These are phyloP conservation scores for Elymus sibiricus DNA, from an alignment of 176 grass and related monocot genomes.

Conservation along the genomic window DNA sequence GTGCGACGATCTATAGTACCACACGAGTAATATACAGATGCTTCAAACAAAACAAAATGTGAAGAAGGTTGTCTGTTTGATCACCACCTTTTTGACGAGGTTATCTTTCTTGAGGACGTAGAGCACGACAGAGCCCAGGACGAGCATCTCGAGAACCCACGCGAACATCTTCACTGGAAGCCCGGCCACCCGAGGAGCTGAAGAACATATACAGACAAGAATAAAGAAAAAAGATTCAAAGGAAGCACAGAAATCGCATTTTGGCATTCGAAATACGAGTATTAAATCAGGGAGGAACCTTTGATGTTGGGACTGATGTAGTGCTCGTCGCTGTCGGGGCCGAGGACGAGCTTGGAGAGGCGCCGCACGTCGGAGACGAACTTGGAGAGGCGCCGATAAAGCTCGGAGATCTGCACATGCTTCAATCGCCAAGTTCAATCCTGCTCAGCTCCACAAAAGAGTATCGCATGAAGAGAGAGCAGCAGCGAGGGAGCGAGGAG, in stretches of 20 bases:
- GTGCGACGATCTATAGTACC: not conserved
- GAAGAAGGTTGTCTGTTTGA: not conserved
- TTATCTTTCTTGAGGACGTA: constrained; percentile 71
- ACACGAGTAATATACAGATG: not conserved
- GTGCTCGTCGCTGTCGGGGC: constrained; percentile 55
- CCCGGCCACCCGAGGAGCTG: constrained; percentile 84
- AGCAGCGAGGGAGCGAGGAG: too few relatives aligned
- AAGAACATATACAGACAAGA: not conserved
- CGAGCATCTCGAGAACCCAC: constrained; percentile 66
- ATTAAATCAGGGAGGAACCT: constrained; percentile 25
- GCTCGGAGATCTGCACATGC: too few relatives aligned
- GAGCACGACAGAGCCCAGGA: constrained; percentile 53
- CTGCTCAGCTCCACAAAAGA: too few relatives aligned
- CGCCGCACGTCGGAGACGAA: too few relatives aligned
- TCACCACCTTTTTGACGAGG: constrained; percentile 68
- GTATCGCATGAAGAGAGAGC: too few relatives aligned
- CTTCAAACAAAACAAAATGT: too few relatives aligned
- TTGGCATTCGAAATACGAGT: too few relatives aligned
- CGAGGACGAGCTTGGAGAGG: constrained; percentile 48
- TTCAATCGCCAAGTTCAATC: too few relatives aligned
- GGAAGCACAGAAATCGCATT: not conserved
- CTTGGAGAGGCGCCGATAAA: too few relatives aligned
- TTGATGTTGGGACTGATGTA: constrained; percentile 76
- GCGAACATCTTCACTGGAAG: constrained; percentile 74
- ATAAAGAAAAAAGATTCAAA: too few relatives aligned